phyloP scores from a whole-genome alignment of 331 rosid species.

The Arachis monticola region DNA sequence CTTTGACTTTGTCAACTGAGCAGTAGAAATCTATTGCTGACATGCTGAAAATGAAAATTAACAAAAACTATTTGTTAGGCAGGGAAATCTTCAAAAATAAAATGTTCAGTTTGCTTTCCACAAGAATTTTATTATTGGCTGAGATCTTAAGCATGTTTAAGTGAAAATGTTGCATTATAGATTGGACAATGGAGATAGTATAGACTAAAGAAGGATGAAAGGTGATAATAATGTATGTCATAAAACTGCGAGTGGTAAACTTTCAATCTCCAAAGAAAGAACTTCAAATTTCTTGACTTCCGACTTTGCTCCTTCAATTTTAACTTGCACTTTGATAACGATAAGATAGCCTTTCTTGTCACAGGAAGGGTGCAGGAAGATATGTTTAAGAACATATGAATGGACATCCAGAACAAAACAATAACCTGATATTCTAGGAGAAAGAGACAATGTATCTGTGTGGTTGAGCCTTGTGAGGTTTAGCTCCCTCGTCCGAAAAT shows the following conservation, averaged over 20 bases:
- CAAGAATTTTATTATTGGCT: neutral
- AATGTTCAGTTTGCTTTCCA: constrained; percentile 4
- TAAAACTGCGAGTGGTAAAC: neutral
- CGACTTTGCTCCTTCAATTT: neutral
- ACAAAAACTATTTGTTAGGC: constrained; percentile 29
- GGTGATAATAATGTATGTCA: neutral
- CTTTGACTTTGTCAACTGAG: constrained; percentile 91
- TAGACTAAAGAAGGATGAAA: neutral
- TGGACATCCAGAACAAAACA: too few relatives aligned
- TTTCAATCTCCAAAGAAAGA: neutral
- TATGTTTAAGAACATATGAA: too few relatives aligned
- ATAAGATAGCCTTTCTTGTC: too few relatives aligned
- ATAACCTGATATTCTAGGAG: too few relatives aligned
- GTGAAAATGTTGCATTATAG: constrained; percentile 1
- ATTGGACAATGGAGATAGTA: neutral
- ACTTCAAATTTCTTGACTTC: neutral
- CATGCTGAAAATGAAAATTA: constrained; percentile 62
- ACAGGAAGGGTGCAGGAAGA: too few relatives aligned
- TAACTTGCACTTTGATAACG: neutral
- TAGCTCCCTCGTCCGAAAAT: neutral
- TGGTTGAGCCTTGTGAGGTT: constrained; percentile 7
- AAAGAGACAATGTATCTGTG: too few relatives aligned
- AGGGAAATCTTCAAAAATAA: constrained; percentile 5
- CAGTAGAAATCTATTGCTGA: constrained; percentile 96
- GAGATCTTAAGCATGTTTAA: neutral